Evolutionary conservation across 257 asterid genomes (phyloP).

Genomic region (Nicotiana tabacum): DNA sequence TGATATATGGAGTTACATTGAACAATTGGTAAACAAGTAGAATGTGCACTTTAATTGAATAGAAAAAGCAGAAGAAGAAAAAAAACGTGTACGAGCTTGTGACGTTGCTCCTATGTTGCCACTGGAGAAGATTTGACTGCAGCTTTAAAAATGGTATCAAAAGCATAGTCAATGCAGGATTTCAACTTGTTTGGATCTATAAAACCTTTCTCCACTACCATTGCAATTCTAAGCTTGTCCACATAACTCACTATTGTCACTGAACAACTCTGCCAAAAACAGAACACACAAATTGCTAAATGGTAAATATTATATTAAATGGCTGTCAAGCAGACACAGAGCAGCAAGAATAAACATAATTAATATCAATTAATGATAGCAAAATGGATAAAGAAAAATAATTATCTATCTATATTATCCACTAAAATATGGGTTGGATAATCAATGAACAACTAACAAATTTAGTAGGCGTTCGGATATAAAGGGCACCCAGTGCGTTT

Average conservation of each 20-base stretch:
- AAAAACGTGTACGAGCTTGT: not conserved
- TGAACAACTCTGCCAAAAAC: conserved; percentile 44
- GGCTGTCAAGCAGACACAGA: too few relatives aligned
- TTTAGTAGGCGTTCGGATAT: too few relatives aligned
- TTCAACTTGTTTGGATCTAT: conserved; percentile 46
- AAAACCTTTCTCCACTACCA: conserved; percentile 50
- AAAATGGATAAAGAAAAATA: too few relatives aligned
- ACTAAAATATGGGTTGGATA: too few relatives aligned
- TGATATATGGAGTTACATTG: too few relatives aligned
- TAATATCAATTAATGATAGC: too few relatives aligned
- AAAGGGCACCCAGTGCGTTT: too few relatives aligned
- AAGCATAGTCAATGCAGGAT: conserved; percentile 47
- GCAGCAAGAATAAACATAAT: too few relatives aligned
- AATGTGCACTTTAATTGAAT: too few relatives aligned
- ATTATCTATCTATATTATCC: too few relatives aligned
- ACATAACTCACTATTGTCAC: conserved; percentile 50
- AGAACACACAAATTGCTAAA: not conserved
- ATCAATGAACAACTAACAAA: fast-evolving
- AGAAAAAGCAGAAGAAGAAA: too few relatives aligned
- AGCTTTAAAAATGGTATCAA: conserved; percentile 37
- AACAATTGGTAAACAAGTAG: too few relatives aligned
- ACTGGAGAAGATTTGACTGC: conserved; percentile 21
- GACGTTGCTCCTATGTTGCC: not conserved
- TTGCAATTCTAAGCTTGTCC: conserved; percentile 44
- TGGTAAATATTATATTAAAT: not conserved